Evolutionary conservation across 2,329 filamentous ascomycete species (phyloP).

Genomic region (Exophiala alcalophila): DNA sequence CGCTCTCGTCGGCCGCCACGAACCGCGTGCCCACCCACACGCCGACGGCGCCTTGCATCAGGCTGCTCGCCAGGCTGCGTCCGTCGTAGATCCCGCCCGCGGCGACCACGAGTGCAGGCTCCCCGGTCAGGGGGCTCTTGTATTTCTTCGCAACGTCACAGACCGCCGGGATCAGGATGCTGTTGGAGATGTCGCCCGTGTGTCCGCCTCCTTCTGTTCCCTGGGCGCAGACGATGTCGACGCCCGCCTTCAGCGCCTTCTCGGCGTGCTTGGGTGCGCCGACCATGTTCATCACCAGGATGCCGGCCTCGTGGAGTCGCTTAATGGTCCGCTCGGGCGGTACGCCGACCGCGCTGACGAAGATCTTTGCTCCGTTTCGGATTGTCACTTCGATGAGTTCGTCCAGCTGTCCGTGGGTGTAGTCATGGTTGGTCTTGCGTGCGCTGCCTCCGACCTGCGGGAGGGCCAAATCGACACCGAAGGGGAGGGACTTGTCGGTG

Average conservation of each 20-base stretch:
- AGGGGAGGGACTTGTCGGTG: conserved; percentile 65
- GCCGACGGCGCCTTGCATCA: conserved; percentile 84
- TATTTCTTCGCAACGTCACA: conserved; percentile 78
- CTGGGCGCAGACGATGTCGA: conserved; percentile 89
- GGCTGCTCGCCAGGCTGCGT: conserved; percentile 69
- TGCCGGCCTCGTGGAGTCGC: conserved; percentile 71
- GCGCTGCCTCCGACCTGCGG: conserved; percentile 82
- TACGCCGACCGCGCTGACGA: conserved; percentile 85
- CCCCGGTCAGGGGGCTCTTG: conserved; percentile 66
- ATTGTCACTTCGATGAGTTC: conserved; percentile 85
- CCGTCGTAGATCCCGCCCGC: conserved; percentile 87
- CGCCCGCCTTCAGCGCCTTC: conserved; percentile 81
- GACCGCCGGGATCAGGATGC: conserved; percentile 81
- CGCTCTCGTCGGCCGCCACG: conserved; percentile 77
- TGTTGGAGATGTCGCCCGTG: conserved; percentile 81
- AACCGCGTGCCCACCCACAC: conserved; percentile 96
- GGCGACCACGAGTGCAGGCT: conserved; percentile 75
- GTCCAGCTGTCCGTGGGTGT: conserved; percentile 83
- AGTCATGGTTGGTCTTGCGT: conserved; percentile 91
- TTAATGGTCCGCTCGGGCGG: conserved; percentile 72
- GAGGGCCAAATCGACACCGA: conserved; percentile 87
- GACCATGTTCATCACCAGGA: conserved; percentile 96
- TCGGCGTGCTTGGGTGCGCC: conserved; percentile 86
- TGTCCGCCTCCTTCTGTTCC: conserved; percentile 92
- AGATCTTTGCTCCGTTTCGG: conserved; percentile 75